phyloP scores from a whole-genome alignment of 495 filamentous ascomycete genomes.

The Podospora sp. region DNA sequence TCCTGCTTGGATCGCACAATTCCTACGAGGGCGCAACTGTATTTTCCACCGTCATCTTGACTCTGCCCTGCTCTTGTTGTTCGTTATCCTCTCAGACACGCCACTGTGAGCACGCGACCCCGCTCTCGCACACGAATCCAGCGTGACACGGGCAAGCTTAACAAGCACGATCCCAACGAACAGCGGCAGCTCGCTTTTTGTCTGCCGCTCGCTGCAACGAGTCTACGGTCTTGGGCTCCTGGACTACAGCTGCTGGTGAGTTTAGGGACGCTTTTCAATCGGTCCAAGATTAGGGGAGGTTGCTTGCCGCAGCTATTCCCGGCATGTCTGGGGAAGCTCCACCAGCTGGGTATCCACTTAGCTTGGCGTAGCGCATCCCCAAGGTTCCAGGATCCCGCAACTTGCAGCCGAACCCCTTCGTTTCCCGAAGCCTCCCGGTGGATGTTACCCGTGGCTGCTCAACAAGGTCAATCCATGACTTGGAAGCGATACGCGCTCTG shows the following conservation, averaged over 20 bases:
- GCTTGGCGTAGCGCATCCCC: slow-evolving; percentile 17
- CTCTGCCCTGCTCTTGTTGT: background rate
- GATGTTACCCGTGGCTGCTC: slow-evolving; percentile 14
- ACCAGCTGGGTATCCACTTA: slow-evolving; percentile 18
- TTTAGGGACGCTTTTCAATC: background rate
- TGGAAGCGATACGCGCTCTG: background rate
- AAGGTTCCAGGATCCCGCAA: slow-evolving; percentile 8
- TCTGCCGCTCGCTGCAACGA: background rate
- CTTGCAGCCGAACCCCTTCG: slow-evolving; percentile 22
- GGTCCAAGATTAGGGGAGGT: slow-evolving; percentile 1
- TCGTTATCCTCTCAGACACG: slow-evolving; percentile 13
- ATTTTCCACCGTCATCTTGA: background rate
- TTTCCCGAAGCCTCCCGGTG: slow-evolving; percentile 23
- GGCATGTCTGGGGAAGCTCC: slow-evolving; percentile 31
- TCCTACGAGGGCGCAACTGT: background rate
- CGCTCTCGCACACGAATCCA: slow-evolving; percentile 22
- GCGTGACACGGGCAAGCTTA: slow-evolving; percentile 1
- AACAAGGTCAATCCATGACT: background rate
- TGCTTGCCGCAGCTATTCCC: slow-evolving; percentile 10
- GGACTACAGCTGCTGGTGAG: slow-evolving; percentile 8
- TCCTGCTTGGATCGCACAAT: background rate
- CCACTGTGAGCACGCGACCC: slow-evolving; percentile 32
- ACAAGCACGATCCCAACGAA: slow-evolving; percentile 30
- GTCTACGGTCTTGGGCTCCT: background rate
- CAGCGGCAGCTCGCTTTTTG: background rate